A percentile compares a stretch with the other conserved stretches of the same genome.
These are phyloP conservation scores for Suillus tomentosus DNA, from an alignment of 768 basidiomycete species.

Conservation along the genomic window DNA sequence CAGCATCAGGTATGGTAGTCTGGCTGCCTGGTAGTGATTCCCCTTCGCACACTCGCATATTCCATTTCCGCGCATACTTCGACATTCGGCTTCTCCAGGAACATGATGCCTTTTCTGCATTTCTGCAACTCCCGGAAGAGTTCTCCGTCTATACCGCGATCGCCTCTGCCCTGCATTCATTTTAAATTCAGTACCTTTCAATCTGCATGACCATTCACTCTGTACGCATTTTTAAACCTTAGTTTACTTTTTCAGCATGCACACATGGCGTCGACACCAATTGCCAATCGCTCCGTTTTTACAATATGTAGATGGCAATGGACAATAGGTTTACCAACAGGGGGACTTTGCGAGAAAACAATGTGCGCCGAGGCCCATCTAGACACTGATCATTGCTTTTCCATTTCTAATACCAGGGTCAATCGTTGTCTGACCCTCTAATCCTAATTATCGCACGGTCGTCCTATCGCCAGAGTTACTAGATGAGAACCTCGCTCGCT, in stretches of 20 bases:
- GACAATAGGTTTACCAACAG: no score
- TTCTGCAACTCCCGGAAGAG: not conserved
- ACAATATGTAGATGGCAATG: no score
- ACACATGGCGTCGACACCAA: not conserved
- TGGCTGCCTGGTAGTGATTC: not conserved
- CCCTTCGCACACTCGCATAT: not conserved
- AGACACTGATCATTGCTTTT: not conserved
- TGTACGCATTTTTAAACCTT: constrained; percentile 1
- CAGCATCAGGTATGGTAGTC: not conserved
- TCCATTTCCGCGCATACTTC: constrained; percentile 3
- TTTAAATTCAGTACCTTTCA: not conserved
- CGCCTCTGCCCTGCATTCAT: not conserved
- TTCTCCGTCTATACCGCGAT: constrained; percentile 2
- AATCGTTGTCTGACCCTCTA: not conserved
- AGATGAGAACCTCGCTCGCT: not conserved
- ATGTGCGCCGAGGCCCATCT: not conserved
- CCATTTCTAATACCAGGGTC: not conserved
- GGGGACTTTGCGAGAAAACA: not conserved
- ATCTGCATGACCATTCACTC: not conserved
- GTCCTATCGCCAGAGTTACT: not conserved
- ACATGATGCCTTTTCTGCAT: not conserved
- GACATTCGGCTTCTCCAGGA: not conserved
- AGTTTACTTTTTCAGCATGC: not conserved
- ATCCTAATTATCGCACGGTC: not conserved
- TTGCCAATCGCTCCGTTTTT: no score